Evolutionary conservation across 2,329 filamentous ascomycete genomes (phyloP), one percentile per base, ranked within the genome.

Genomic region (Aspergillus pseudoterreus): DNA sequence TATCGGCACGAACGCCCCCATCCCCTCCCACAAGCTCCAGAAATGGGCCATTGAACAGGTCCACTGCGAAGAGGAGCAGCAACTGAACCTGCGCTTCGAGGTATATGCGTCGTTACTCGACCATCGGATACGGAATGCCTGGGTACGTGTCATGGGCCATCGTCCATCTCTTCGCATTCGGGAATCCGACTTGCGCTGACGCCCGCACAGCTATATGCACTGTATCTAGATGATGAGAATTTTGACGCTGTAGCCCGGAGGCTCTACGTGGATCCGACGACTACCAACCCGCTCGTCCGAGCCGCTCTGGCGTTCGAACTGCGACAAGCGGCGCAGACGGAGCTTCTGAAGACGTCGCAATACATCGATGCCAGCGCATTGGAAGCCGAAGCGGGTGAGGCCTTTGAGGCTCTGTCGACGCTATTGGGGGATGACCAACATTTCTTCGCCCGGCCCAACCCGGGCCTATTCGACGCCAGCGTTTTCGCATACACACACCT

Each of bases 401-500:
- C 86, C 1, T 83, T 88, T 53, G 73, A 77, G 36, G 83, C 86
- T 2, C 70, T 90, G 8, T 82, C 82, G 2, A 75, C 70, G 17
- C 63, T 87, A 8, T 72, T 90, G 9, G 83, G 78, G 1, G 69
- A 79, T 1, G 70, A 83, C 35, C 62, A 73, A 15, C 86, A 83
- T 76, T 88, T 87, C 67, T 87, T 86, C 63, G 78, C 75, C 4
- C 66, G 68, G 51, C 46, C 69, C 27, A 66, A 70, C 14, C 90
- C 92, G 0, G 83, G 85, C 0, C 65, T 92, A 21, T 92, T 97
- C 61, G 94, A 99, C 71, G 92, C 92, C 6, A 84, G 83, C 49
- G 82, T 97, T 2, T 97, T 96, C 72, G 85, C 90, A 3, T 99
- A 96, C 70, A 92, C 89, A 0, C 84, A 95, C 69, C 75, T 95